Evolutionary conservation across 1,284 basidiomycete genomes (phyloP).

Genomic region (Tilletia horrida): DNA sequence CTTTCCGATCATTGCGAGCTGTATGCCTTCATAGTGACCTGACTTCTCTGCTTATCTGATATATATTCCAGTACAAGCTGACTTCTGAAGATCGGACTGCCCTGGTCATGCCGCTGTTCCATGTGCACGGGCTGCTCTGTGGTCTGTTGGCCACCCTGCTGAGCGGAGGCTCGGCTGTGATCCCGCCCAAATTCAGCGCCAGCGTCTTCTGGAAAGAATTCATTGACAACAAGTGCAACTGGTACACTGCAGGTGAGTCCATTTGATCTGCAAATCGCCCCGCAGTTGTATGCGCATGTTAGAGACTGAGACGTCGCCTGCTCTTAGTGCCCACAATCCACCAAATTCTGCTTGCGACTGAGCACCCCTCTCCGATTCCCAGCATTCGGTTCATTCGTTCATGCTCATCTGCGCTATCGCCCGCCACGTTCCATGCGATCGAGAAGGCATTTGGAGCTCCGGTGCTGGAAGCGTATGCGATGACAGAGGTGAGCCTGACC

Average conservation of each 20-base stretch:
- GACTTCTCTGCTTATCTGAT: too few relatives aligned
- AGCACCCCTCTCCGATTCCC: constrained; percentile 54
- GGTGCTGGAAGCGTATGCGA: constrained; percentile 59
- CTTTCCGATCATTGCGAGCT: background rate
- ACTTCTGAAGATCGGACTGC: constrained; percentile 57
- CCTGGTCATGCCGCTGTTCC: constrained; percentile 69
- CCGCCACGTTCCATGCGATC: constrained; percentile 57
- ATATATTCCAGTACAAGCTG: constrained; percentile 59
- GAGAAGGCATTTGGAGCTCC: constrained; percentile 59
- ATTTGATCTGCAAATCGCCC: background rate
- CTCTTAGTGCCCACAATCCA: constrained; percentile 59
- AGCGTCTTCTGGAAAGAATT: constrained; percentile 65
- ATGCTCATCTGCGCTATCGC: constrained; percentile 59
- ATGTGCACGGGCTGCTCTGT: constrained; percentile 66
- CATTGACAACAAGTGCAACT: constrained; percentile 37
- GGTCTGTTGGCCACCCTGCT: constrained; percentile 65
- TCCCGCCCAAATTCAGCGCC: constrained; percentile 64
- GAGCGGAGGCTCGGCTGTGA: constrained; percentile 64
- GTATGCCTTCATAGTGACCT: background rate
- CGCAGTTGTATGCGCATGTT: background rate
- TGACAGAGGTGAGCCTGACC: constrained; percentile 52
- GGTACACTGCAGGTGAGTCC: constrained; percentile 41
- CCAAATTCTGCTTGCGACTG: constrained; percentile 58
- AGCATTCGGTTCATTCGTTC: constrained; percentile 59
- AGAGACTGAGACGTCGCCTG: constrained; percentile 60